Evolutionary conservation across 2,329 filamentous ascomycete species (phyloP).

Genomic region (Acarospora socialis): DNA sequence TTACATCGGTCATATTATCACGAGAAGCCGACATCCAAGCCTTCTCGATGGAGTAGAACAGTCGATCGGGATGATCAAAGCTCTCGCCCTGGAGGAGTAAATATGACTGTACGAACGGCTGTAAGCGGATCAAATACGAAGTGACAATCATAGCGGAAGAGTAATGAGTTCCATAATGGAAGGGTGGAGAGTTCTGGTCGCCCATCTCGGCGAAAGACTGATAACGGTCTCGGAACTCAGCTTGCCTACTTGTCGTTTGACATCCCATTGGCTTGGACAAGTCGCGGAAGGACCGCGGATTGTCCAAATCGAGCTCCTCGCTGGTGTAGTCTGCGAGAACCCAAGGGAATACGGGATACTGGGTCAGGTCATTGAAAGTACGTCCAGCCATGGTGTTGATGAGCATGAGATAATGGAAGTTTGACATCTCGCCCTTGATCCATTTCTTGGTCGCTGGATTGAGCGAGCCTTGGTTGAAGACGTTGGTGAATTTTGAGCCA

Average conservation of each 20-base stretch:
- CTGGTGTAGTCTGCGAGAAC: slow-evolving; percentile 91
- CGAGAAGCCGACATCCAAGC: slow-evolving; percentile 83
- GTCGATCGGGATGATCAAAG: slow-evolving; percentile 87
- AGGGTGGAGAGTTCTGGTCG: slow-evolving; percentile 59
- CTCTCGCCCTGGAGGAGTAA: slow-evolving; percentile 86
- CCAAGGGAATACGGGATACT: slow-evolving; percentile 98
- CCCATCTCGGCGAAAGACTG: slow-evolving; percentile 81
- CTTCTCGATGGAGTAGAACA: slow-evolving; percentile 86
- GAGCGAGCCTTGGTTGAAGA: slow-evolving; percentile 71
- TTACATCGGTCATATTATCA: slow-evolving; percentile 84
- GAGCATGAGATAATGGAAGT: slow-evolving; percentile 98
- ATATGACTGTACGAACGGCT: slow-evolving; percentile 93
- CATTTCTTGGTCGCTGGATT: slow-evolving; percentile 79
- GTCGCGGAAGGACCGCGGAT: slow-evolving; percentile 78
- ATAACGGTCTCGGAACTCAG: slow-evolving; percentile 72
- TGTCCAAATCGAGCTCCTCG: slow-evolving; percentile 72
- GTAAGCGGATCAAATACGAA: slow-evolving; percentile 85
- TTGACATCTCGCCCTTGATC: slow-evolving; percentile 89
- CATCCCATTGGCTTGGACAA: slow-evolving; percentile 93
- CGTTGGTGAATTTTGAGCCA: slow-evolving; percentile 78
- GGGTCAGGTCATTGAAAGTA: slow-evolving; percentile 95
- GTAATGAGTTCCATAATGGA: slow-evolving; percentile 97
- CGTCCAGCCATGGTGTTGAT: slow-evolving; percentile 94
- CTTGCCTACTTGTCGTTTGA: slow-evolving; percentile 61
- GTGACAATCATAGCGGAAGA: slow-evolving; percentile 98